phyloP scores from a whole-genome alignment of 2,329 filamentous ascomycete genomes.

The Penicillium hesseltinei region DNA sequence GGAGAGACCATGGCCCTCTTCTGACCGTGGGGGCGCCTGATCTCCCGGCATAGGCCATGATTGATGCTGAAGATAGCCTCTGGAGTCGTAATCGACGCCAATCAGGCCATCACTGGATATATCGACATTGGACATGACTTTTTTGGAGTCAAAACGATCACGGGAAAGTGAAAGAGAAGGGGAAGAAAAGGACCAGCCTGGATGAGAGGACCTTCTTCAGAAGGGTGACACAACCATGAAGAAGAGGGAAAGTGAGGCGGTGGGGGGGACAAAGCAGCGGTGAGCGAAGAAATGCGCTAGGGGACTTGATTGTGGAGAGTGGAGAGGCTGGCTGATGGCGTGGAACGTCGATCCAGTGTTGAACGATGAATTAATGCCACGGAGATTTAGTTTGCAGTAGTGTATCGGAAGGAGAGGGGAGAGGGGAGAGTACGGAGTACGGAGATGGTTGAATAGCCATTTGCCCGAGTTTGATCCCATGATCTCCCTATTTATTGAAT shows the following conservation, averaged over 20 bases:
- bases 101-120: conserved; percentile 46
- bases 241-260: conserved; percentile 33
- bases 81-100: conserved; percentile 49
- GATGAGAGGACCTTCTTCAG: conserved; percentile 31
- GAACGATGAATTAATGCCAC: conserved; percentile 3
- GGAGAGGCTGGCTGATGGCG: conserved; percentile 11
- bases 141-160: conserved; percentile 32
- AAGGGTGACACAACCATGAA: conserved; percentile 27
- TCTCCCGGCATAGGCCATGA: conserved; percentile 46
- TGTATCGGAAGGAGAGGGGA: neutral
- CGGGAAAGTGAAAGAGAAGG: conserved; percentile 29
- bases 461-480: neutral
- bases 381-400: neutral
- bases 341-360: neutral
- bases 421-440: no score
- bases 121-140: conserved; percentile 46
- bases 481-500: conserved; percentile 6
- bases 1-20: conserved; percentile 42
- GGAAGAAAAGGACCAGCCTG: conserved; percentile 31
- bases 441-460: no score
- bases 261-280: conserved; percentile 46
- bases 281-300: conserved; percentile 43
- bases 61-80: conserved; percentile 43
- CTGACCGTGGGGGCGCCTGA: conserved; percentile 38
- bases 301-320: conserved; percentile 33